Evolutionary conservation across 164 flowering plant genomes (phyloP), one percentile per base, ranked within the genome.

Genomic region (Cinnamomum chago): DNA sequence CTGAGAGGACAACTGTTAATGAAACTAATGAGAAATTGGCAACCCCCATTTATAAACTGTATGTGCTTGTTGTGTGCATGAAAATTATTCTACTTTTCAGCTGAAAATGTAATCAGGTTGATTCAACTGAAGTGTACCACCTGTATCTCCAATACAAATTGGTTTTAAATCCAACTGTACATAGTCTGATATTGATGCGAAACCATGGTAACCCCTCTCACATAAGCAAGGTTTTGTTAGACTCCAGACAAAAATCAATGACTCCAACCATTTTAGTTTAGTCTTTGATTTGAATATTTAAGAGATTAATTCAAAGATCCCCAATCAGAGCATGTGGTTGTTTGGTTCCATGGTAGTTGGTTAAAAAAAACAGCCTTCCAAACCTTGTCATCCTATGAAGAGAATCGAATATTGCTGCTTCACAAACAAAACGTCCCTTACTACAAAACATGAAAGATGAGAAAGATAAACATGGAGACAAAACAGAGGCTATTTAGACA

Each of bases 381-480:
- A 64, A 64, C 28, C 33, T 25, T 25, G 13, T 64, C 33, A 22
- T 22, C 13, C 60, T 14, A 5, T 9, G 14, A 24, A 5, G 62
- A 52, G 60, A 70, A 70, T 70, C 60, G 30, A 70, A 51, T 50
- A 64, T 64, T 64, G n/a, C 24, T 22, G 33, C 2, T 70, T 70
- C 5, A 14, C 14, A 23, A 25, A 64, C 17, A 13, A 23, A 11
- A 24, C 22, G 24, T 13, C 11, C 15, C 2, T 23, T 12, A 23
- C 27, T 15, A 55, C 17, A 23, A 64, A 64, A 23, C 4, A 64
- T 3, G 24, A 64, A 64, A 25, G 27, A 64, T 64, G 67, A 7
- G 9, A 64, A 25, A 64, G 17, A 25, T 13, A 25, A 13, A 64
- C 28, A 64, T 11, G 28, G 13, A 64, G 18, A 22, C 67, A 24